These are phyloP conservation scores for Eruca vesicaria DNA, from an alignment of 441 rosid species.

Conservation along the genomic window DNA sequence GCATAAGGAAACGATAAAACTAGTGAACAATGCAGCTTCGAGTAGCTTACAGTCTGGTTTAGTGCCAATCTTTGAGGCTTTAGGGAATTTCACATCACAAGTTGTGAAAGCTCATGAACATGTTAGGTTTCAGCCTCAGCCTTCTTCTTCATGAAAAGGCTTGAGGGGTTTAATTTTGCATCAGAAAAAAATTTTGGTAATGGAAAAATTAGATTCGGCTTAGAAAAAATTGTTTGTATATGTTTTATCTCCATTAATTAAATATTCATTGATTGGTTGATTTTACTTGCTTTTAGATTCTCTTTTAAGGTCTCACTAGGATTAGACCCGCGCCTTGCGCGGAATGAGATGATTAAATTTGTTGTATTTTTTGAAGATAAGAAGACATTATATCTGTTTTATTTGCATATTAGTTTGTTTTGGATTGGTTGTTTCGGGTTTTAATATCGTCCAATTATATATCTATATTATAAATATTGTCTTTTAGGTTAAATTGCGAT, in stretches of 20 bases:
- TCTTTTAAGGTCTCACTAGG: no score
- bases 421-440: no score
- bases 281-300: not conserved
- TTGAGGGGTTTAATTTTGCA: slow-evolving; percentile 20
- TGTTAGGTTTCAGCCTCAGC: slow-evolving; percentile 52
- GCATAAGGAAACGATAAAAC: slow-evolving; percentile 69
- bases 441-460: no score
- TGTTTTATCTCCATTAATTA: slow-evolving; percentile 8
- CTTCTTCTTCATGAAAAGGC: slow-evolving; percentile 1
- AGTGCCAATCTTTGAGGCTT: slow-evolving; percentile 81
- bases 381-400: no score
- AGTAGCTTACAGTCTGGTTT: slow-evolving; percentile 77
- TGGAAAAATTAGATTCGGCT: slow-evolving; percentile 21
- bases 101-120: slow-evolving; percentile 74
- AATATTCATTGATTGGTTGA: slow-evolving; percentile 32
- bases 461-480: no score
- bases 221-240: slow-evolving; percentile 28
- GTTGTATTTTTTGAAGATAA: no score
- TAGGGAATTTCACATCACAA: slow-evolving; percentile 80
- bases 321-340: no score
- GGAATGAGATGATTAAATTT: no score
- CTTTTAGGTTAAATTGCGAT: no score
- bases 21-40: slow-evolving; percentile 80
- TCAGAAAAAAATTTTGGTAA: slow-evolving; percentile 31
- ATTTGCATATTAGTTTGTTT: no score